Base-by-base conservation (phyloP, 2,329 filamentous ascomycete species). In the Colletotrichum sp. region DNA sequence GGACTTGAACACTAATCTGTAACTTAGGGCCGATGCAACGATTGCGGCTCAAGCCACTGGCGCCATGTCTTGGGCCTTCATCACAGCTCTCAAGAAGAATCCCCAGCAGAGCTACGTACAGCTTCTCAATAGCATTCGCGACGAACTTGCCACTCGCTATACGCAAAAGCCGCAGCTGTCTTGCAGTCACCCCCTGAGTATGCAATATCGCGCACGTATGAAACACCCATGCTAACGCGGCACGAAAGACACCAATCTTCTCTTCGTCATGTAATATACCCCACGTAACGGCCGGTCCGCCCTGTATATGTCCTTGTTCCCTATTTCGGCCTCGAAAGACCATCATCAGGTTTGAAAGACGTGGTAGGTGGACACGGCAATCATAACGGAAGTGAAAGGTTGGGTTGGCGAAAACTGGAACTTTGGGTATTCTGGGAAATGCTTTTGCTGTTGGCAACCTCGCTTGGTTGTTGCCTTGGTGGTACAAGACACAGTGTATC, bases 61-160 rank as follows among this genome's bases (percentile, higher is more conserved):
- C 68, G 97, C 97, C 82, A 98, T 99, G 97, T 98, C 96, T 2
- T 98, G 95, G 93, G 97, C 97, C 12, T 99, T 99, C 84, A 96
- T 99, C 83, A 94, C 90, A 7, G 94, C 96, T 58, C 91, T 99
- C 79, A 96, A 95, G 88, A 98, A 98, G 90, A 98, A 98, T 84
- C 96, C 96, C 0, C 96, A 98, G 82, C 97, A 99, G 88, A 98
- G 96, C 87, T 99, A 99, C 82, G 96, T 99, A 67, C 94, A 98
- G 87, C 88, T 99, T 77, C 91, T 99, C 80, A 98, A 98, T 89
- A 98, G 94, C 85, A 98, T 99, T 81, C 94, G 97, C 77, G 96
- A 98, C 80, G 96, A 98, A 85, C 89, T 99, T 77, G 88, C 95
- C 77, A 92, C 91, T 66, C 96, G 96, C 83, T 99, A 99, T 84